Conservation (phyloP, 495 filamentous ascomycete genomes). For the Aspergillus leporis region DNA sequence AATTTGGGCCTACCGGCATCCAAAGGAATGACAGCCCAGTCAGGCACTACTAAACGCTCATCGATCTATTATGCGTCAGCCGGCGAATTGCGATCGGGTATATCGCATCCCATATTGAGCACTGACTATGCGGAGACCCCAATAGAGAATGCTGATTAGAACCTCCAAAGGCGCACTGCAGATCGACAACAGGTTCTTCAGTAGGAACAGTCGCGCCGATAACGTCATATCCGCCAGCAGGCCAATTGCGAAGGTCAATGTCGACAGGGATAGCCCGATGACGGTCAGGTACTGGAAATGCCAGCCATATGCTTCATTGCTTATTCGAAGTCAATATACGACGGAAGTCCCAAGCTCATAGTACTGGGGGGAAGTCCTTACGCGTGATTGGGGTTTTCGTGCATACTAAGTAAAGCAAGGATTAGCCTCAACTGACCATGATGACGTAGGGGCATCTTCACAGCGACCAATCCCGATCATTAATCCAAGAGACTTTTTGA, state of each 20-base stretch:
- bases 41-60: constrained; percentile 58
- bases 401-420: constrained; percentile 31
- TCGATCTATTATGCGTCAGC: constrained; percentile 55
- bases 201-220: constrained; percentile 61
- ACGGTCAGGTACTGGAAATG: constrained; percentile 86
- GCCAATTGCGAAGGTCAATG: constrained; percentile 66
- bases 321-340: constrained; percentile 22
- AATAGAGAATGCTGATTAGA: constrained; percentile 83
- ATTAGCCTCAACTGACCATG: constrained; percentile 8
- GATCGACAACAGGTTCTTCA: constrained; percentile 74
- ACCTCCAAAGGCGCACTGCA: constrained; percentile 78
- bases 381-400: constrained; percentile 48
- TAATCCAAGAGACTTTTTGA: background rate
- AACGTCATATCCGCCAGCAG: constrained; percentile 75
- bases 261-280: constrained; percentile 70
- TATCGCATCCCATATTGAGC: background rate
- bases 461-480: background rate
- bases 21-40: constrained; percentile 44
- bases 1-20: constrained; percentile 38
- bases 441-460: background rate
- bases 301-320: constrained; percentile 75
- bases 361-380: constrained; percentile 29
- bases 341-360: constrained; percentile 17
- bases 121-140: constrained; percentile 61
- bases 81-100: constrained; percentile 2